phyloP scores from a whole-genome alignment of 805 yeast species.

The Blastobotrys robertii region DNA sequence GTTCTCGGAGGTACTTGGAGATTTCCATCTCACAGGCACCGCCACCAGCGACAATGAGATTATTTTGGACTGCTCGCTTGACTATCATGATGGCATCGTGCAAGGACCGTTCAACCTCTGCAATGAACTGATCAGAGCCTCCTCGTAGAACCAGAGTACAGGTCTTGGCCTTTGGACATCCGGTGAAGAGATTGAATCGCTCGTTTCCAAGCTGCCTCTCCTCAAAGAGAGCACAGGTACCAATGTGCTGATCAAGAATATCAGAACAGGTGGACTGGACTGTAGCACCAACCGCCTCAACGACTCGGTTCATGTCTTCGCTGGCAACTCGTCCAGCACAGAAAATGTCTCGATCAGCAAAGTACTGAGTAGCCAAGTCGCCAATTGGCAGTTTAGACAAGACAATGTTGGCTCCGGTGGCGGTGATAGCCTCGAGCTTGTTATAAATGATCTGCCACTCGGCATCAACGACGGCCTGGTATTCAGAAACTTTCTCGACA shows the following conservation, averaged over 20 bases:
- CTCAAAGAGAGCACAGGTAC: constrained; percentile 78
- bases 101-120: constrained; percentile 93
- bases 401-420: constrained; percentile 85
- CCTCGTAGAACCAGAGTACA: constrained; percentile 92
- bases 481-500: constrained; percentile 85
- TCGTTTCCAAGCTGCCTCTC: constrained; percentile 95
- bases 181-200: constrained; percentile 85
- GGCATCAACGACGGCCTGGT: constrained; percentile 97
- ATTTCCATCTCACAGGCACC: constrained; percentile 99
- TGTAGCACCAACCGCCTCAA: constrained; percentile 88
- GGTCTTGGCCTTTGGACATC: constrained; percentile 86
- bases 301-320: constrained; percentile 88
- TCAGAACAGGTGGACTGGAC: constrained; percentile 62
- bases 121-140: constrained; percentile 96
- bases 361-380: constrained; percentile 96
- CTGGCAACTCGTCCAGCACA: constrained; percentile 92
- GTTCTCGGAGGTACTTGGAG: constrained; percentile 78
- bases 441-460: constrained; percentile 92
- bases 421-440: constrained; percentile 73
- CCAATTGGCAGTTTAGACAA: constrained; percentile 94
- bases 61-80: constrained; percentile 83
- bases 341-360: constrained; percentile 91
- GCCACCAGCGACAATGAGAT: constrained; percentile 91
- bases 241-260: constrained; percentile 60
- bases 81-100: constrained; percentile 99